These are phyloP conservation scores for Coleophoma eucalyptorum DNA, from an alignment of 2,329 filamentous ascomycete species.

Conservation along the genomic window DNA sequence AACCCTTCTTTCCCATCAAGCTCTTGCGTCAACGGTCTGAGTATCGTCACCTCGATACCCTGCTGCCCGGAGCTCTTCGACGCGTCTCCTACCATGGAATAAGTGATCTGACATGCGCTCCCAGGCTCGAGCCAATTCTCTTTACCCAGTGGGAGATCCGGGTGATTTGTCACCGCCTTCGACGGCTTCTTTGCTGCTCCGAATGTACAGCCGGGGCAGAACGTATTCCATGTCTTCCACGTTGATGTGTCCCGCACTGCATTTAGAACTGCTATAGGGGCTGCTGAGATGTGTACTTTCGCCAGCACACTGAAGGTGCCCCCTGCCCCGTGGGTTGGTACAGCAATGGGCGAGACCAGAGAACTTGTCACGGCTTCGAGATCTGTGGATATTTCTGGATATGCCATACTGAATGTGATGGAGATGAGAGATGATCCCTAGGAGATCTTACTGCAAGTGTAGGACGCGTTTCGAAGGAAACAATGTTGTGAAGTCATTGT, in stretches of 20 bases:
- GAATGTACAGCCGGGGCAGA: slow-evolving; percentile 55
- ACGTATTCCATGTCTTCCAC: slow-evolving; percentile 38
- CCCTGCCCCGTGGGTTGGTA: slow-evolving; percentile 16
- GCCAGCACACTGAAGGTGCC: slow-evolving; percentile 16
- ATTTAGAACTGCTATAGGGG: slow-evolving; percentile 11
- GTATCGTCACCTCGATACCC: slow-evolving; percentile 7
- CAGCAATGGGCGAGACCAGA: neutral
- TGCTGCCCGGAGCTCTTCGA: slow-evolving; percentile 10
- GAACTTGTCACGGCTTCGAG: too few species aligned
- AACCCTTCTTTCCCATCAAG: slow-evolving; percentile 28
- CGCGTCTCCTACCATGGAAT: slow-evolving; percentile 18
- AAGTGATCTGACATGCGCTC: slow-evolving; percentile 8
- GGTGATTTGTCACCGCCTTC: neutral
- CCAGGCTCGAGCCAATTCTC: slow-evolving; percentile 15
- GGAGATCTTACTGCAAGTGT: too few species aligned
- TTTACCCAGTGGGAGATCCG: neutral
- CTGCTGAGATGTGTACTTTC: slow-evolving; percentile 10
- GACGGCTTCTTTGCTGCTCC: slow-evolving; percentile 43
- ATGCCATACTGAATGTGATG: too few species aligned
- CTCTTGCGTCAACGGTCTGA: slow-evolving; percentile 5
- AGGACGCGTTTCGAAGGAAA: too few species aligned
- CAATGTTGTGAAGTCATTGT: too few species aligned
- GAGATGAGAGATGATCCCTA: too few species aligned
- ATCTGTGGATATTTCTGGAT: too few species aligned
- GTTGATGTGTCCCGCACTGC: slow-evolving; percentile 15